Percentiles rank a stretch among this genome's conserved stretches.
phyloP scores from a whole-genome alignment of 169 alveolate species.

The Plasmodium gallinaceum region DNA sequence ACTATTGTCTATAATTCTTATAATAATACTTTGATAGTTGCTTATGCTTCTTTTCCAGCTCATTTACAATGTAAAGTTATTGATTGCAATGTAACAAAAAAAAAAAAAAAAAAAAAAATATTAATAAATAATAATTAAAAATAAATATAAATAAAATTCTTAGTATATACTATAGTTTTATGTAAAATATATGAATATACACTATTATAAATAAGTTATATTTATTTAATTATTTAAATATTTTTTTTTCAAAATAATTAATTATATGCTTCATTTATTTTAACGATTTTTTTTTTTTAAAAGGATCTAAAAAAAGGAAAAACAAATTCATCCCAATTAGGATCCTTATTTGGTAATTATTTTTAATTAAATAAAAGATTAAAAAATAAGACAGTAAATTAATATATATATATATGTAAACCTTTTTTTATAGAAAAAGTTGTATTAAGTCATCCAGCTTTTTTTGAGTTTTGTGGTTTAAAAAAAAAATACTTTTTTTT shows the following conservation, averaged over 20 bases:
- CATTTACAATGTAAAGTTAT: conserved; percentile 86
- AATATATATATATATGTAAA: too few relatives aligned
- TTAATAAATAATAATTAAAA: neutral
- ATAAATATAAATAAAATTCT: neutral
- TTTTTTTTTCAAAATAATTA: too few relatives aligned
- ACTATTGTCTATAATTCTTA: conserved; percentile 82
- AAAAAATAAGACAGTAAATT: too few relatives aligned
- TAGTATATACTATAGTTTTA: too few relatives aligned
- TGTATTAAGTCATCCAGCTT: conserved; percentile 84
- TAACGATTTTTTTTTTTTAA: neutral
- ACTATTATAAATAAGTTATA: too few relatives aligned
- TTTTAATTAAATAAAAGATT: neutral
- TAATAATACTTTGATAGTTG: conserved; percentile 84
- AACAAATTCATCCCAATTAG: conserved; percentile 61
- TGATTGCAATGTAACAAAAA: conserved; percentile 75
- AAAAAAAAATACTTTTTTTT: neutral
- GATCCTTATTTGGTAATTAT: conserved; percentile 43
- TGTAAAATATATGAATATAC: too few relatives aligned
- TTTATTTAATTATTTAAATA: too few relatives aligned
- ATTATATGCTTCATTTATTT: too few relatives aligned
- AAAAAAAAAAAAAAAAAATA: conserved; percentile 2
- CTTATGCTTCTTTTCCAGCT: conserved; percentile 85
- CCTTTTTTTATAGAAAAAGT: conserved; percentile 78
- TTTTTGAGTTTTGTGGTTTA: conserved; percentile 86
- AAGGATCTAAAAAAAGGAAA: conserved; percentile 54